These are phyloP conservation scores for Candida ascalaphidarum DNA, from an alignment of 805 yeast genomes.

Conservation along the genomic window DNA sequence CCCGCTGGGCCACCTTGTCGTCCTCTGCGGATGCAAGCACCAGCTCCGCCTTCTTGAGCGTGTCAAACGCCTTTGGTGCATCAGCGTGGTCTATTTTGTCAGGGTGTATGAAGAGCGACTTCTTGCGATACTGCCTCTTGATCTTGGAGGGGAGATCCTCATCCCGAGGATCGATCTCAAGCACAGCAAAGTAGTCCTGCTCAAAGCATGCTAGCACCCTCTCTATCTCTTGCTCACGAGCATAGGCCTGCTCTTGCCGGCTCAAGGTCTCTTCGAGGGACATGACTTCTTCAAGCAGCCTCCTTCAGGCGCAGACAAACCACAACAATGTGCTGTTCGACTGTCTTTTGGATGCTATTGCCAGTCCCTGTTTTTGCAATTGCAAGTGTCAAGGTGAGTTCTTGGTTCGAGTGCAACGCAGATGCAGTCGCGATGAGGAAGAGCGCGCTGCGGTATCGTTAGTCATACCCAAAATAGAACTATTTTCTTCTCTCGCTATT, in stretches of 20 bases:
- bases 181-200: slow-evolving; percentile 47
- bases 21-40: slow-evolving; percentile 13
- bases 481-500: too few relatives aligned
- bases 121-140: slow-evolving; percentile 43
- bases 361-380: too few relatives aligned
- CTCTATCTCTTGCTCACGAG: slow-evolving; percentile 44
- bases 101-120: slow-evolving; percentile 61
- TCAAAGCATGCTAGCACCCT: slow-evolving; percentile 41
- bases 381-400: too few relatives aligned
- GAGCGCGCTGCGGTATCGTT: too few relatives aligned
- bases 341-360: too few relatives aligned
- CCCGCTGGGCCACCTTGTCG: background rate
- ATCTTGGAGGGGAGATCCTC: slow-evolving; percentile 29
- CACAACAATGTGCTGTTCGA: too few relatives aligned
- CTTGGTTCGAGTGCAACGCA: too few relatives aligned
- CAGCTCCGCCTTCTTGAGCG: slow-evolving; percentile 45
- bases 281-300: too few relatives aligned
- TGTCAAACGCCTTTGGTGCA: slow-evolving; percentile 61
- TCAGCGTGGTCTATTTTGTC: slow-evolving; percentile 47
- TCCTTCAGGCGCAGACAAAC: too few relatives aligned
- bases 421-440: too few relatives aligned
- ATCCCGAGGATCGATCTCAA: slow-evolving; percentile 31
- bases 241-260: slow-evolving; percentile 19
- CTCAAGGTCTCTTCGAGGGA: too few relatives aligned
- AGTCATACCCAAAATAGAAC: too few relatives aligned